These are phyloP conservation scores for Aspergillus bombycis DNA, from an alignment of 2,329 filamentous ascomycete species.

Conservation along the genomic window DNA sequence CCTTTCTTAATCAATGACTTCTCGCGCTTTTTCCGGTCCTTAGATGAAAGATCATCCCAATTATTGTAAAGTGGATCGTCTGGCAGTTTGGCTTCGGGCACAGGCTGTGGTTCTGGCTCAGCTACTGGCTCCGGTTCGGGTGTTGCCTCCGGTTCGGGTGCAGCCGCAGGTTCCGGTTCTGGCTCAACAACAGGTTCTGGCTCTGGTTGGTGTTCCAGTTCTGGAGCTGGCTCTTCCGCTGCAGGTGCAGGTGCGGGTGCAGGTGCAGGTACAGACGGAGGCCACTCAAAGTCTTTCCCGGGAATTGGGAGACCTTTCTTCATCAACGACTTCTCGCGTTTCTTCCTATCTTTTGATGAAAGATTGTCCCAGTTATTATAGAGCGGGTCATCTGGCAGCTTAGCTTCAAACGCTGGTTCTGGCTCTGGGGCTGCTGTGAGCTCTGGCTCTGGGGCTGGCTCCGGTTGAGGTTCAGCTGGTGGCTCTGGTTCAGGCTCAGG, in stretches of 20 bases:
- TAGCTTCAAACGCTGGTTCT: constrained; percentile 25
- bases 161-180: constrained; percentile 25
- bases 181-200: constrained; percentile 28
- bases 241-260: neutral
- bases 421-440: constrained; percentile 28
- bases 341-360: constrained; percentile 41
- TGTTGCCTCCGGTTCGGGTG: constrained; percentile 21
- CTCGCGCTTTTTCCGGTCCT: constrained; percentile 44
- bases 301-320: constrained; percentile 35
- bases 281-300: constrained; percentile 31
- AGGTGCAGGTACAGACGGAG: constrained; percentile 3
- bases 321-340: constrained; percentile 36
- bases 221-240: constrained; percentile 15
- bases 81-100: constrained; percentile 30
- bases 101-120: constrained; percentile 32
- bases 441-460: constrained; percentile 36
- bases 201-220: constrained; percentile 29
- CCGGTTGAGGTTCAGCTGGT: constrained; percentile 22
- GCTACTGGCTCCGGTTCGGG: constrained; percentile 36
- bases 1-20: constrained; percentile 30
- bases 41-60: constrained; percentile 38
- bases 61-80: constrained; percentile 42
- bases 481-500: constrained; percentile 16
- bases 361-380: constrained; percentile 39
- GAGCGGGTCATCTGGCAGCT: constrained; percentile 41